These are phyloP conservation scores for Hansenula sp. DNA, from an alignment of 1,139 yeast genomes.

Conservation along the genomic window DNA sequence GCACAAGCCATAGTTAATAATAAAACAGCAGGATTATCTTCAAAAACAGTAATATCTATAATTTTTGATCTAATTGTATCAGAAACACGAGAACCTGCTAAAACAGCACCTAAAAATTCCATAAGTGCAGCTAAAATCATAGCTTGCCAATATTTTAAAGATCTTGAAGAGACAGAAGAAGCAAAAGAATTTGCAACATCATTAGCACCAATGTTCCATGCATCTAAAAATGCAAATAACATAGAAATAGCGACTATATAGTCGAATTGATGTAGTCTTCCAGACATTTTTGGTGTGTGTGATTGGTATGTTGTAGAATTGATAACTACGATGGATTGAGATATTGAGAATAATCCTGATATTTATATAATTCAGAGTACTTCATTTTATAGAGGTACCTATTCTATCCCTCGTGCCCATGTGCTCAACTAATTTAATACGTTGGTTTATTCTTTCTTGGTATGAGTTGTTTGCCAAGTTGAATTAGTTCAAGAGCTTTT, in stretches of 20 bases:
- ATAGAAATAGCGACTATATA: slow-evolving; percentile 63
- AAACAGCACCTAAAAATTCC: slow-evolving; percentile 73
- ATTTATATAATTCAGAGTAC: too few relatives aligned
- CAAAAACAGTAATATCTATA: slow-evolving; percentile 46
- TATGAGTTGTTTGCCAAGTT: background rate
- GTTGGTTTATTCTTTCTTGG: too few relatives aligned
- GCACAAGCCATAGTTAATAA: slow-evolving; percentile 79
- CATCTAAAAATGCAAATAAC: slow-evolving; percentile 73
- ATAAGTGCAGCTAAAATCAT: slow-evolving; percentile 63
- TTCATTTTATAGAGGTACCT: too few relatives aligned
- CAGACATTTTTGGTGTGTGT: slow-evolving; percentile 13
- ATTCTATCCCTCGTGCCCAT: background rate
- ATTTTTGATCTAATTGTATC: slow-evolving; percentile 65
- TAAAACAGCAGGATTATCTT: slow-evolving; percentile 58
- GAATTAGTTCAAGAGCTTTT: too few relatives aligned
- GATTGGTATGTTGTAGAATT: too few relatives aligned
- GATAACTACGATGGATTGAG: too few relatives aligned
- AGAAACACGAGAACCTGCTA: slow-evolving; percentile 66
- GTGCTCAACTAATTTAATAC: background rate
- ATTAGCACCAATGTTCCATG: slow-evolving; percentile 82
- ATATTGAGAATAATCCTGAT: too few relatives aligned
- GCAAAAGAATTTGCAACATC: slow-evolving; percentile 83
- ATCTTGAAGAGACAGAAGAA: slow-evolving; percentile 65
- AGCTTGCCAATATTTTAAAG: slow-evolving; percentile 71
- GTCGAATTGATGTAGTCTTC: slow-evolving; percentile 49